Conservation (phyloP, 768 basidiomycete species). For the Nidula microcarpa region DNA sequence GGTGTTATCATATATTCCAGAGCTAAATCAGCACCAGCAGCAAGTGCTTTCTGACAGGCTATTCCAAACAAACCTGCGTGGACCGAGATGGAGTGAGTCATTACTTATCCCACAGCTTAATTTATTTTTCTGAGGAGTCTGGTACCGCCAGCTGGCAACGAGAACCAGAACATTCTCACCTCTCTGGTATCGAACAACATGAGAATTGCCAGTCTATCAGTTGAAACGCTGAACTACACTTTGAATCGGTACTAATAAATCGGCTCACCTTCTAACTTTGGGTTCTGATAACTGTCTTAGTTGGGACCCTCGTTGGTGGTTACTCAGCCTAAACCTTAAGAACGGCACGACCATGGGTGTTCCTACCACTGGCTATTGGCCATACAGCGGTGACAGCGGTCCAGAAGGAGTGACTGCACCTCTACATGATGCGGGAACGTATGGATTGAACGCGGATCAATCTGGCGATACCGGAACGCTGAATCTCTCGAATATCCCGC, state of each 20-base stretch:
- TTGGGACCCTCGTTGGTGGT: constrained; percentile 31
- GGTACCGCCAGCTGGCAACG: constrained; percentile 20
- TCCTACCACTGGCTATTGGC: constrained; percentile 28
- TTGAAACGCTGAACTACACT: constrained; percentile 18
- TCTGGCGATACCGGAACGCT: constrained; percentile 10
- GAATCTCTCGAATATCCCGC: constrained; percentile 13
- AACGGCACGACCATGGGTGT: constrained; percentile 22
- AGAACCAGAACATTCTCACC: constrained; percentile 24
- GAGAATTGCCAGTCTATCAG: constrained; percentile 17
- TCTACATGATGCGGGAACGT: constrained; percentile 20
- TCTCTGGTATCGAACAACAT: constrained; percentile 17
- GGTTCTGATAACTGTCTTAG: constrained; percentile 5
- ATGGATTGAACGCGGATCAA: constrained; percentile 13
- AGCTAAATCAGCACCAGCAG: constrained; percentile 11
- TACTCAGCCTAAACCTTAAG: constrained; percentile 20
- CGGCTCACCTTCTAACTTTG: background rate
- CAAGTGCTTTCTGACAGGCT: constrained; percentile 21
- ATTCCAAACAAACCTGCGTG: constrained; percentile 25
- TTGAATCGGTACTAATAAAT: constrained; percentile 14
- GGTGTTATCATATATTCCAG: constrained; percentile 1
- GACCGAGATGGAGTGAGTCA: constrained; percentile 24
- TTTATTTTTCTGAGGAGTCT: background rate
- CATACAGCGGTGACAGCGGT: constrained; percentile 24
- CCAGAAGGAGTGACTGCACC: constrained; percentile 19
- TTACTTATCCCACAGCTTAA: background rate